phyloP scores from a whole-genome alignment of 345 rosid genomes.

The Sisymbrium altissimum region DNA sequence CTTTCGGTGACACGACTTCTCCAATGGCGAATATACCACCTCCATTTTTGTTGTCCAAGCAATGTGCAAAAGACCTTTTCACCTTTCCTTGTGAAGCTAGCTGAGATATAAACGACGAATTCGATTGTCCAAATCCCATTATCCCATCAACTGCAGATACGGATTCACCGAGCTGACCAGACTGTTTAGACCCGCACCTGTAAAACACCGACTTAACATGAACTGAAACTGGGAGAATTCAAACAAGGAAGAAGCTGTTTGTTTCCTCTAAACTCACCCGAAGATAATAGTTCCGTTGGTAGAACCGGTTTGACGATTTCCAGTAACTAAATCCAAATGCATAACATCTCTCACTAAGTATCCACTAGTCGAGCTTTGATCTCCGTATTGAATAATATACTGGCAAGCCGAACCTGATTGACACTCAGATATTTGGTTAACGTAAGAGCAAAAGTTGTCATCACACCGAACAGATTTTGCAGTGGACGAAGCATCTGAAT shows the following conservation, averaged over 20 bases:
- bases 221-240: neutral
- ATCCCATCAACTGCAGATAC: conserved; percentile 81
- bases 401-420: conserved; percentile 47
- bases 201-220: neutral
- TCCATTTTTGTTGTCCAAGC: conserved; percentile 69
- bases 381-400: conserved; percentile 73
- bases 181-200: conserved; percentile 79
- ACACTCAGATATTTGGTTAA: conserved; percentile 56
- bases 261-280: conserved; percentile 49
- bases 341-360: conserved; percentile 59
- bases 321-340: conserved; percentile 54
- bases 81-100: conserved; percentile 69
- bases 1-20: conserved; percentile 71
- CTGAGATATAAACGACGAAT: conserved; percentile 83
- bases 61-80: conserved; percentile 75
- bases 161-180: conserved; percentile 71
- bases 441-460: conserved; percentile 61
- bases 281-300: conserved; percentile 61
- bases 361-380: conserved; percentile 75
- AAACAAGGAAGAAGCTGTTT: neutral
- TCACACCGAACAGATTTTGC: conserved; percentile 43
- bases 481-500: conserved; percentile 53
- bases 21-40: conserved; percentile 95
- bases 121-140: conserved; percentile 86
- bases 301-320: conserved; percentile 49